Evolutionary conservation across 148 eudicot species (phyloP).

Genomic region (Bassia scoparia): DNA sequence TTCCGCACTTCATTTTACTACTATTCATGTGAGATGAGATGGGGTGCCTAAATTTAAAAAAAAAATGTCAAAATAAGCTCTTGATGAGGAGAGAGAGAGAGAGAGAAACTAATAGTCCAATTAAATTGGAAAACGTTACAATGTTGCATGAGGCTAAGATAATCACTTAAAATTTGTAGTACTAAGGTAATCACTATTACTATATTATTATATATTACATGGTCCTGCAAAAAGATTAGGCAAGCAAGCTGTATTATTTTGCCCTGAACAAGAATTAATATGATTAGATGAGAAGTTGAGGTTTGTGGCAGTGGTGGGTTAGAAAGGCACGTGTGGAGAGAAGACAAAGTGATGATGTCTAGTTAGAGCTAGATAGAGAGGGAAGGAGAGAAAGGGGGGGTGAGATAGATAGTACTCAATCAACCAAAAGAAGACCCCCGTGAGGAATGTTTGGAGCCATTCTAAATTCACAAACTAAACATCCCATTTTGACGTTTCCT

Average conservation of each 20-base stretch:
- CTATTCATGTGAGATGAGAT: no score
- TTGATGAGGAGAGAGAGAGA: no score
- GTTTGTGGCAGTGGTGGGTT: conserved; percentile 20
- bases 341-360: conserved; percentile 30
- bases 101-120: no score
- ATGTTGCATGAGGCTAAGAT: no score
- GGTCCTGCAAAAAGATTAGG: background rate
- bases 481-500: conserved; percentile 44
- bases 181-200: no score
- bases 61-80: no score
- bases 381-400: conserved; percentile 13
- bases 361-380: conserved; percentile 16
- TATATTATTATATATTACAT: background rate
- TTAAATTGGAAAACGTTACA: no score
- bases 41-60: no score
- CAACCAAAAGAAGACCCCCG: conserved; percentile 48
- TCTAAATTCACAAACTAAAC: conserved; percentile 37
- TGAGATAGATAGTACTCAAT: conserved; percentile 41
- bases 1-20: no score
- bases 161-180: no score
- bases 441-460: conserved; percentile 82
- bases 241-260: background rate
- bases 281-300: conserved; percentile 21
- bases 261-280: background rate
- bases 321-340: conserved; percentile 59